Evolutionary conservation across 441 rosid species (phyloP).

Genomic region (Kokia cookei): DNA sequence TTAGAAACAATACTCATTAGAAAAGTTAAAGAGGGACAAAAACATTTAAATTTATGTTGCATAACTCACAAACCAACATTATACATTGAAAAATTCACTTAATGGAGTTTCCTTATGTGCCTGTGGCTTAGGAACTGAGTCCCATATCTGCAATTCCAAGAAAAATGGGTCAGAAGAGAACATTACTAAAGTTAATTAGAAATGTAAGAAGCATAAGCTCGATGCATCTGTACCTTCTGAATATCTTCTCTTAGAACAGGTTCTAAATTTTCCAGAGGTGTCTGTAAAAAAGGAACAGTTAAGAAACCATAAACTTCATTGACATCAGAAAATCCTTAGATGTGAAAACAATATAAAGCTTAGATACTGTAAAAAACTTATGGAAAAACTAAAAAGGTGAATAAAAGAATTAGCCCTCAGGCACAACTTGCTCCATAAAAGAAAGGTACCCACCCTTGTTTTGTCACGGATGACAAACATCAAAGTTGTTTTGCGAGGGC

Average conservation of each 20-base stretch:
- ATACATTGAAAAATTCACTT: conserved; percentile 95
- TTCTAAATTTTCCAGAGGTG: conserved; percentile 92
- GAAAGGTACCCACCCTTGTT: conserved; percentile 62
- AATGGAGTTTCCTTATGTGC: conserved; percentile 90
- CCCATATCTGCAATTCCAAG: conserved; percentile 81
- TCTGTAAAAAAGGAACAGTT: conserved; percentile 43
- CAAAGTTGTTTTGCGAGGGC: conserved; percentile 97
- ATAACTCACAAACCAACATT: conserved; percentile 12
- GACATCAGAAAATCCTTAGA: background rate
- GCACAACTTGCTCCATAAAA: conserved; percentile 1
- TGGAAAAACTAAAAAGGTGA: background rate
- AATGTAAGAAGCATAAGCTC: conserved; percentile 7
- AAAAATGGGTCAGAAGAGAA: conserved; percentile 10
- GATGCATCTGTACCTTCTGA: conserved; percentile 62
- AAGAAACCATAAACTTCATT: background rate
- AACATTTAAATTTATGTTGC: background rate
- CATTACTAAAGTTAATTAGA: background rate
- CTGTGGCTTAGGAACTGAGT: conserved; percentile 88
- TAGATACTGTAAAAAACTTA: background rate
- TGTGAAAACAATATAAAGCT: background rate
- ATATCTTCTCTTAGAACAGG: conserved; percentile 96
- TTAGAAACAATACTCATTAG: background rate
- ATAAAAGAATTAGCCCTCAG: background rate
- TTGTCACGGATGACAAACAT: conserved; percentile 99
- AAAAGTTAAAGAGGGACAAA: background rate